Conservation (phyloP, 164 flowering plant genomes). For the Houttuynia cordata region DNA sequence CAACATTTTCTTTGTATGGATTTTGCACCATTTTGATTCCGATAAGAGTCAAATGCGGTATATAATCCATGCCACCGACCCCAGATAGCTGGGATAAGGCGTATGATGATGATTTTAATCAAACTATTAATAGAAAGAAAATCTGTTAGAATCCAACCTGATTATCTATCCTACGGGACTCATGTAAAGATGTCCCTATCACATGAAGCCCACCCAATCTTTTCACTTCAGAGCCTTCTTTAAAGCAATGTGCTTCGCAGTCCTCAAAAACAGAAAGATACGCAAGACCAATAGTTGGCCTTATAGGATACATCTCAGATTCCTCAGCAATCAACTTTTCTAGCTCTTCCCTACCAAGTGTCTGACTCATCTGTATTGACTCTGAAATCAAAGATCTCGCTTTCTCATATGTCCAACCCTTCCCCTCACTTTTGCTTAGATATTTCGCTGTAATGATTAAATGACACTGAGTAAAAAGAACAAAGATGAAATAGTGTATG, state of each 20-base stretch:
- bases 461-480: not conserved
- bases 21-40: too few relatives aligned
- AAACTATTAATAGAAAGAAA: not conserved
- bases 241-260: conserved; percentile 64
- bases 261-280: conserved; percentile 68
- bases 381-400: conserved; percentile 66
- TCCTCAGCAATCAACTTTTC: conserved; percentile 54
- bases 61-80: too few relatives aligned
- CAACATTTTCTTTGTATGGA: too few relatives aligned
- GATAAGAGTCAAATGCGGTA: too few relatives aligned
- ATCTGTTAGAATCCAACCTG: conserved; percentile 37
- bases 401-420: conserved; percentile 49
- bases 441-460: conserved; percentile 44
- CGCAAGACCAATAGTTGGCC: conserved; percentile 68
- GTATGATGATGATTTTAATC: too few relatives aligned
- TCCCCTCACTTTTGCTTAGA: conserved; percentile 65
- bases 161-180: conserved; percentile 95
- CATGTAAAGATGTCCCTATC: conserved; percentile 94
- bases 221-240: conserved; percentile 88
- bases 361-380: conserved; percentile 70
- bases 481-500: not conserved
- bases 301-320: conserved; percentile 68
- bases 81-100: too few relatives aligned
- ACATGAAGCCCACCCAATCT: conserved; percentile 96
- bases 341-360: conserved; percentile 39